phyloP scores from a whole-genome alignment of 805 yeast genomes.

The Candida peoriensis region DNA sequence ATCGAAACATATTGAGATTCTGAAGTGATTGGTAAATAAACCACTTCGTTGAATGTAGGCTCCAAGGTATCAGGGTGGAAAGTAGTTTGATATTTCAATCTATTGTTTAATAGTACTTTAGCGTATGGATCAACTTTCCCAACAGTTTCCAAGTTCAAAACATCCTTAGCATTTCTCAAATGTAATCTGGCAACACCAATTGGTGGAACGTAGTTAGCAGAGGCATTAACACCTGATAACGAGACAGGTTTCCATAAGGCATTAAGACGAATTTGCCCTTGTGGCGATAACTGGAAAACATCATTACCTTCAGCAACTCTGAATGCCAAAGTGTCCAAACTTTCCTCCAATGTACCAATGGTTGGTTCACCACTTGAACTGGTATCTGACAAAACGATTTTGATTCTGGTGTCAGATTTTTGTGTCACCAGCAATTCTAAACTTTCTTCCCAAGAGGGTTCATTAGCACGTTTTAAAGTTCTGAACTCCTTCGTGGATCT shows the following conservation, averaged over 20 bases:
- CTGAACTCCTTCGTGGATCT: constrained; percentile 53
- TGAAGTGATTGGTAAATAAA: constrained; percentile 56
- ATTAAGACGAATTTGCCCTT: constrained; percentile 49
- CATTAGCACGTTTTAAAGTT: constrained; percentile 60
- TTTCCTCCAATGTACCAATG: constrained; percentile 54
- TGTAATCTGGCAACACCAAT: constrained; percentile 64
- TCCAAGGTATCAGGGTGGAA: constrained; percentile 47
- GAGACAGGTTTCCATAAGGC: constrained; percentile 71
- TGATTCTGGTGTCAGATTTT: constrained; percentile 50
- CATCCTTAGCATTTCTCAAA: constrained; percentile 46
- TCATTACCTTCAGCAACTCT: constrained; percentile 42
- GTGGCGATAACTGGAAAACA: constrained; percentile 44
- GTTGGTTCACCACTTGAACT: constrained; percentile 37
- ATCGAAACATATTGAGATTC: constrained; percentile 55
- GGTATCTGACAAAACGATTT: constrained; percentile 56
- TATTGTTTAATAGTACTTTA: constrained; percentile 52
- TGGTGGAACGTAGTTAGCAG: constrained; percentile 47
- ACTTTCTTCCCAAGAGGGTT: constrained; percentile 65
- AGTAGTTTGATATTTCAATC: constrained; percentile 47
- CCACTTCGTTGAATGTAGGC: constrained; percentile 57
- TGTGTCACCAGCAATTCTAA: constrained; percentile 59
- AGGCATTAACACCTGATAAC: constrained; percentile 43
- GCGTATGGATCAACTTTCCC: constrained; percentile 78
- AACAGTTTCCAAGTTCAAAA: constrained; percentile 55
- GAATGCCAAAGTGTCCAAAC: constrained; percentile 34